A percentile compares a stretch with the other conserved stretches of the same genome.
Conservation (phyloP, 805 yeast genomes). For the Pichia californica region DNA sequence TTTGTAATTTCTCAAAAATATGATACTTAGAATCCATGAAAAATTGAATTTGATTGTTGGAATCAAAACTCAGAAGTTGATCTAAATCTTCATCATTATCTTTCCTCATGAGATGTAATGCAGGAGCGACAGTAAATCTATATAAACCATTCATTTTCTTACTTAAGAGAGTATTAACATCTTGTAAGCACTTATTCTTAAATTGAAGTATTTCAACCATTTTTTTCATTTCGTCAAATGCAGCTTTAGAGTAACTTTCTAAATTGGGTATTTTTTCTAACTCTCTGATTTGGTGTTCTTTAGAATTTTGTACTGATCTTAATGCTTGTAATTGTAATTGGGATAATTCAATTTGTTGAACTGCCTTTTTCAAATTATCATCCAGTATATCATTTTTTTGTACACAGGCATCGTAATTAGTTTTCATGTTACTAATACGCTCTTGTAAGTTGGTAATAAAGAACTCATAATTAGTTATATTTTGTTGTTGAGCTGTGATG, state of each 20-base stretch:
- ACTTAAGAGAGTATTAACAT: neutral
- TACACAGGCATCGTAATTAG: neutral
- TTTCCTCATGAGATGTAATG: neutral
- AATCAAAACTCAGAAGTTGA: neutral
- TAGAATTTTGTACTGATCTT: no score
- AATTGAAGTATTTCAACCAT: neutral
- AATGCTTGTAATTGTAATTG: neutral
- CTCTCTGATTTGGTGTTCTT: no score
- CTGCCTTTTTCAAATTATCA: neutral
- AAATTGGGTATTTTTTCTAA: neutral
- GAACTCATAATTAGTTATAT: neutral
- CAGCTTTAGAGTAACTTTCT: neutral
- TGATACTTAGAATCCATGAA: conserved; percentile 1
- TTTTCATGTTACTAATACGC: neutral
- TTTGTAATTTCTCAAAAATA: neutral
- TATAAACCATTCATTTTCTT: conserved; percentile 1
- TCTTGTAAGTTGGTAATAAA: neutral
- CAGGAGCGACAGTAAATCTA: conserved; percentile 6
- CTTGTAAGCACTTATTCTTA: conserved; percentile 4
- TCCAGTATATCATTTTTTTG: neutral
- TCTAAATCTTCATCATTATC: neutral
- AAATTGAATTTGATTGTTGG: neutral
- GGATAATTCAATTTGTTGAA: neutral
- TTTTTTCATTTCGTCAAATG: no score
- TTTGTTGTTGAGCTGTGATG: neutral